These are phyloP conservation scores for Daedaleopsis nitida DNA, from an alignment of 768 basidiomycete species.

Conservation along the genomic window DNA sequence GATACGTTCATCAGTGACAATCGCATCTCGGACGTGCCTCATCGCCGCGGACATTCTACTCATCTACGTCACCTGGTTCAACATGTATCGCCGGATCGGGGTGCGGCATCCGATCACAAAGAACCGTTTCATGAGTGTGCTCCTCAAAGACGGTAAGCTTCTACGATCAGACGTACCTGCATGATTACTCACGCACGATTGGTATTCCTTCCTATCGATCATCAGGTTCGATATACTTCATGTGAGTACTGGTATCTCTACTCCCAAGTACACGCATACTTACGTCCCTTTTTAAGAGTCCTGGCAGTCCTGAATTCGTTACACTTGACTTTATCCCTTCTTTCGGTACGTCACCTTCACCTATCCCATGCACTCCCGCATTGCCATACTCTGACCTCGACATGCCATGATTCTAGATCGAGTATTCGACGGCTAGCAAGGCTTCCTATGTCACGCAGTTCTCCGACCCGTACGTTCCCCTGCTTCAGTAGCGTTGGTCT, in stretches of 20 bases:
- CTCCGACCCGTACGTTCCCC: constrained; percentile 2
- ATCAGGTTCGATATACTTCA: neutral
- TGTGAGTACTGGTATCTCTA: neutral
- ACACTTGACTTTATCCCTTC: neutral
- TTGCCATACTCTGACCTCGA: no score
- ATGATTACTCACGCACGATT: neutral
- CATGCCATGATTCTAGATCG: neutral
- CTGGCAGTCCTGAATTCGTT: neutral
- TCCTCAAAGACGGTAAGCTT: neutral
- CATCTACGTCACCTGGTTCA: constrained; percentile 2
- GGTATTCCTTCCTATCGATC: no score
- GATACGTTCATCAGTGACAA: neutral
- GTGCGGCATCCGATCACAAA: neutral
- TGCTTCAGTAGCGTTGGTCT: no score
- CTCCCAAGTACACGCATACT: neutral
- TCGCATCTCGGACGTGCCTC: neutral
- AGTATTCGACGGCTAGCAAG: neutral
- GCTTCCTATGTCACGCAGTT: neutral
- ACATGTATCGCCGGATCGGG: neutral
- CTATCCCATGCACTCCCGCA: neutral
- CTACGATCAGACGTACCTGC: neutral
- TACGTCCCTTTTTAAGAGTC: neutral
- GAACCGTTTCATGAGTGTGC: neutral
- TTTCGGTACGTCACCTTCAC: neutral
- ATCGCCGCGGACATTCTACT: constrained; percentile 1